Conservation (phyloP, 1,284 basidiomycete species). For the Pseudozyma sp. region DNA sequence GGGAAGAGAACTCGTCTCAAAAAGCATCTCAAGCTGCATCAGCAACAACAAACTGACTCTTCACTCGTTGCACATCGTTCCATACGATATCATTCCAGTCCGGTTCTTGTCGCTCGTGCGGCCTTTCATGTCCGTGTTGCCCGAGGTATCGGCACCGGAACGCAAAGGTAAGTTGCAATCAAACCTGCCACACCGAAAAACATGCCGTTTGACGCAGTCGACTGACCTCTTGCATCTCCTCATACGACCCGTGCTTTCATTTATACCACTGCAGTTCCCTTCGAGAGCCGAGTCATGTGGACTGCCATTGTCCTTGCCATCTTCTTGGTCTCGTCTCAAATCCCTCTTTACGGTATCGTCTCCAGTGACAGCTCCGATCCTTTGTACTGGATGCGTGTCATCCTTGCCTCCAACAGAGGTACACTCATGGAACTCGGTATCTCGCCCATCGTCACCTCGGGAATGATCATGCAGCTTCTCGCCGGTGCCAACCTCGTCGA, state of each 20-base stretch:
- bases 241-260: not conserved
- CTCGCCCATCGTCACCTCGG: slow-evolving; percentile 91
- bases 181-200: not conserved
- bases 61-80: not conserved
- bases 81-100: slow-evolving; percentile 40
- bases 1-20: not conserved
- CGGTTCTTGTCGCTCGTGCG: slow-evolving; percentile 68
- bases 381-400: slow-evolving; percentile 99
- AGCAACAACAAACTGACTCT: slow-evolving; percentile 16
- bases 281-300: slow-evolving; percentile 68
- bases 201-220: too few relatives aligned
- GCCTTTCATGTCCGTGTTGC: slow-evolving; percentile 68
- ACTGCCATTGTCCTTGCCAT: slow-evolving; percentile 68
- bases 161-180: slow-evolving; percentile 57
- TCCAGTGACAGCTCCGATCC: slow-evolving; percentile 76
- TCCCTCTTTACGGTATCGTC: slow-evolving; percentile 69
- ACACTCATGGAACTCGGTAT: slow-evolving; percentile 99
- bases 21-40: not conserved
- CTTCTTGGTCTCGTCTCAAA: slow-evolving; percentile 68
- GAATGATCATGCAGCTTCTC: slow-evolving; percentile 99
- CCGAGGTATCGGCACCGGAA: slow-evolving; percentile 68
- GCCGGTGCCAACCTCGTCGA: slow-evolving; percentile 97
- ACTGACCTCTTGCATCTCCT: too few relatives aligned
- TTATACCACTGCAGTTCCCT: slow-evolving; percentile 55
- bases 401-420: slow-evolving; percentile 96